A percentile compares a stretch with the other conserved stretches of the same genome.
Conservation (phyloP, 768 basidiomycete species). For the Phylloporus sp. region DNA sequence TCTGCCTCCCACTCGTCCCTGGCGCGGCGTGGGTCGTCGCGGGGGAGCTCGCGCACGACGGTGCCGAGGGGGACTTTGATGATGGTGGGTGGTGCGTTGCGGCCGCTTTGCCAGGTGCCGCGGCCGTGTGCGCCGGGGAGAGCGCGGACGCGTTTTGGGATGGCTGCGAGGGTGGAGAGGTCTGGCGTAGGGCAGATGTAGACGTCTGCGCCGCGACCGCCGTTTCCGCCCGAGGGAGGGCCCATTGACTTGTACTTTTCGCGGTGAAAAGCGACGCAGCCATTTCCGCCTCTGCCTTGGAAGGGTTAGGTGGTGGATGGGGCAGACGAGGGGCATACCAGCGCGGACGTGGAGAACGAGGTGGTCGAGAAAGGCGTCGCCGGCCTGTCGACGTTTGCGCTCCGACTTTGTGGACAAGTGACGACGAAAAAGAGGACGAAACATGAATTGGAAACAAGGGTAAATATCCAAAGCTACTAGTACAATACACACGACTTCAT, state of each 20-base stretch:
- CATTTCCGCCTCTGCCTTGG: slow-evolving; percentile 81
- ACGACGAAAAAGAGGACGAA: too few relatives aligned
- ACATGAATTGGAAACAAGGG: neutral
- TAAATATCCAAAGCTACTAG: neutral
- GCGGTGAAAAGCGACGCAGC: slow-evolving; percentile 89
- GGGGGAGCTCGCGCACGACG: slow-evolving; percentile 70
- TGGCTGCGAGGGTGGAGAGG: slow-evolving; percentile 70
- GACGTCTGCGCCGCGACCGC: slow-evolving; percentile 84
- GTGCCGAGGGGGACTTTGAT: slow-evolving; percentile 89
- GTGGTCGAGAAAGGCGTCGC: slow-evolving; percentile 77
- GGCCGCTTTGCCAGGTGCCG: slow-evolving; percentile 86
- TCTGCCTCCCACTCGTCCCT: slow-evolving; percentile 73
- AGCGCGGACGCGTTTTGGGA: slow-evolving; percentile 65
- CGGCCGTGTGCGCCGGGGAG: slow-evolving; percentile 66
- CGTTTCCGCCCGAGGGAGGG: slow-evolving; percentile 91
- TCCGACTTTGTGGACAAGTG: slow-evolving; percentile 51
- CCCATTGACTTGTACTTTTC: slow-evolving; percentile 82
- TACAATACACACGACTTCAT: neutral
- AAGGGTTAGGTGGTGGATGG: neutral
- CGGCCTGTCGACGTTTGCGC: slow-evolving; percentile 71
- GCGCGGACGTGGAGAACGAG: slow-evolving; percentile 72
- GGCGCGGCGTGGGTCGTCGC: slow-evolving; percentile 58
- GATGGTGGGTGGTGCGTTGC: slow-evolving; percentile 62
- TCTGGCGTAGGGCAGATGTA: slow-evolving; percentile 76
- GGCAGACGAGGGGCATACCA: slow-evolving; percentile 41